Base-by-base conservation (phyloP, 768 basidiomycete species). In the Boletus insuetus region DNA sequence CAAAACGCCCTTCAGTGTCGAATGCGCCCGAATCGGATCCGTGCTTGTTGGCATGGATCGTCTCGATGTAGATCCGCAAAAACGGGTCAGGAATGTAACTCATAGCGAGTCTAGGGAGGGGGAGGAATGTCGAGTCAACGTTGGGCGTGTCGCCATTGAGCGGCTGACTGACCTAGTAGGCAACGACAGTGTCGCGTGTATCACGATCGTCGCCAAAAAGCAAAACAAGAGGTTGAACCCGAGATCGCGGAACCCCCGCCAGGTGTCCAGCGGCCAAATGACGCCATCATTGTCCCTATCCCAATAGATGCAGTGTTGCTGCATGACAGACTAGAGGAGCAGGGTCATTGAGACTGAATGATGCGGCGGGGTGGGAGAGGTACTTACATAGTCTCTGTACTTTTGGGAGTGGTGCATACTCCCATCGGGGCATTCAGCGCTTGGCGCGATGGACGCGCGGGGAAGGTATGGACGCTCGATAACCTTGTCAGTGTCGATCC, bases 241-340 rank as follows among this genome's bases (percentile, higher is more conserved):
- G 29, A 80, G 70, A 26, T 69, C 68, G 54, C 72, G 69, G 60
- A 78, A 75, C 16, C 74, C 76, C 8, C 60, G 57, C 63, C 66
- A 78, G 9, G 78, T 79, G 49, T 79, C 76, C 12, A 58, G 51
- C 5, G 78, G 78, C 74, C 75, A 79, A 48, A 80, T 74, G 43
- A 78, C 53, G 3, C 76, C 75, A 50, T 80, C 78, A 4, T 55
- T 31, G 56, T 77, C 73, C 9, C 53, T 59, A 50, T 79, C 77
- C 67, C 75, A 78, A 57, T 75, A 78, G 24, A 65, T 20, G 60
- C 69, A 70, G 55, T 78, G 77, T 44, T 77, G 74, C 55, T 78
- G 74, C 53, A 77, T 64, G 35, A 75, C 75, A 13, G 75, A 72
- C 64, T 74, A 45, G 13, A 46, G n/a, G 41, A 20, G 39, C 10